These are phyloP conservation scores for Metschnikowia hibisci DNA, from an alignment of 805 yeast genomes.

Conservation along the genomic window DNA sequence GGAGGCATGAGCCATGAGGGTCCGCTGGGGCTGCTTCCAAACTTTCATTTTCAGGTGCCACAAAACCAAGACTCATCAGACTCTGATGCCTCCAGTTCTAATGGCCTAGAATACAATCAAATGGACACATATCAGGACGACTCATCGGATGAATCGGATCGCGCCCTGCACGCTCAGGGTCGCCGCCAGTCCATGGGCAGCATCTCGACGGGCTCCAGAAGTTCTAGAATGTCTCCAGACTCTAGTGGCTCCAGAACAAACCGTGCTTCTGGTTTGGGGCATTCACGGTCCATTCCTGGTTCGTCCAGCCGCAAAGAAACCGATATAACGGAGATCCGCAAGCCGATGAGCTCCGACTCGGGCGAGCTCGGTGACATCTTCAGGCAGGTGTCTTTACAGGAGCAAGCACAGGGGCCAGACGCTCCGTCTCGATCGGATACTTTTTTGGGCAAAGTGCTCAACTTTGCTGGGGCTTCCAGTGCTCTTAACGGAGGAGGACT, in stretches of 20 bases:
- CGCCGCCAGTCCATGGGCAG: not conserved
- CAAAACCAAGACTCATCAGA: constrained; percentile 3
- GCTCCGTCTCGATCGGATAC: constrained; percentile 31
- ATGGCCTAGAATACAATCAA: constrained; percentile 4
- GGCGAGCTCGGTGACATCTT: constrained; percentile 22
- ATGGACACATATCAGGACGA: constrained; percentile 14
- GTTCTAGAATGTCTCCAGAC: not conserved
- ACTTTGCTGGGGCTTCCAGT: constrained; percentile 21
- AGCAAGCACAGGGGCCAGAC: constrained; percentile 21
- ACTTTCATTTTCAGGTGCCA: constrained; percentile 12
- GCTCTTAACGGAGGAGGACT: constrained; percentile 40
- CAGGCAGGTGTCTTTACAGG: constrained; percentile 34
- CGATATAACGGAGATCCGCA: constrained; percentile 15
- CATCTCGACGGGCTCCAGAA: not conserved
- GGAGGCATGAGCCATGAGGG: not conserved
- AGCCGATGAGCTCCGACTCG: constrained; percentile 6
- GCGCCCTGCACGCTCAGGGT: not conserved
- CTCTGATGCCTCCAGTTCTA: constrained; percentile 4
- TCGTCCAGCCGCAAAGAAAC: constrained; percentile 7
- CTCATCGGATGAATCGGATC: constrained; percentile 14
- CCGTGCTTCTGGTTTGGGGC: not conserved
- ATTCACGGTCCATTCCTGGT: not conserved
- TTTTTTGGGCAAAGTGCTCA: constrained; percentile 36
- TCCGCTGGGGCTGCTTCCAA: constrained; percentile 12
- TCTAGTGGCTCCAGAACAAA: not conserved